Conservation (phyloP, 768 basidiomycete genomes). For the Podaxis sp. region DNA sequence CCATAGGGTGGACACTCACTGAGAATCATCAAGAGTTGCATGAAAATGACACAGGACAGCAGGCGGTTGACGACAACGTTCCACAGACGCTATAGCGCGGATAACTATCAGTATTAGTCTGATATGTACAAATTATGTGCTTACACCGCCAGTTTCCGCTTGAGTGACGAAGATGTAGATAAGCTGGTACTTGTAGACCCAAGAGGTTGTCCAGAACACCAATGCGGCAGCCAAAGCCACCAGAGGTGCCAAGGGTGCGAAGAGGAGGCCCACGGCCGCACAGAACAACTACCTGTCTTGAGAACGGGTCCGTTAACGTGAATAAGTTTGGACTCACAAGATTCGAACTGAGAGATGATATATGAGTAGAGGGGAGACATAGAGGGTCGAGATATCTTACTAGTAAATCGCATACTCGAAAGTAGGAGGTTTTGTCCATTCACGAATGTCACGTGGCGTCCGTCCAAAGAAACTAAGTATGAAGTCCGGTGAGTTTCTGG, state of each 20-base stretch:
- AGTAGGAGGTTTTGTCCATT: constrained; percentile 73
- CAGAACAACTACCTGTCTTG: constrained; percentile 58
- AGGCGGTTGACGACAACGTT: constrained; percentile 78
- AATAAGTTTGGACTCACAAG: constrained; percentile 22
- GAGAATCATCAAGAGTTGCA: constrained; percentile 73
- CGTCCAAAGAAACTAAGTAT: constrained; percentile 57
- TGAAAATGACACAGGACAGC: constrained; percentile 60
- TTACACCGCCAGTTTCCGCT: constrained; percentile 80
- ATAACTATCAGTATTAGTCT: neutral
- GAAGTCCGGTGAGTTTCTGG: neutral
- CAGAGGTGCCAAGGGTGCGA: constrained; percentile 82
- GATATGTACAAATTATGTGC: constrained; percentile 21
- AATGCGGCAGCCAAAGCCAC: constrained; percentile 67
- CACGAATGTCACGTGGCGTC: constrained; percentile 75
- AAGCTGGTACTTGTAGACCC: constrained; percentile 84
- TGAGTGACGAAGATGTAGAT: constrained; percentile 79
- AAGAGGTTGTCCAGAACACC: constrained; percentile 71
- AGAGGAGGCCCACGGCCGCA: constrained; percentile 72
- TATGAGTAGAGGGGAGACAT: neutral
- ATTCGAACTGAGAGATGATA: constrained; percentile 23
- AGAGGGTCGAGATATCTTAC: constrained; percentile 27
- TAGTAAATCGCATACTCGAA: constrained; percentile 77
- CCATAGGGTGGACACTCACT: constrained; percentile 46
- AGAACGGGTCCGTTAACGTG: neutral
- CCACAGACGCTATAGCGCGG: constrained; percentile 59